Conservation (phyloP, 768 basidiomycete genomes). For the Cystobasidium ongulense region DNA sequence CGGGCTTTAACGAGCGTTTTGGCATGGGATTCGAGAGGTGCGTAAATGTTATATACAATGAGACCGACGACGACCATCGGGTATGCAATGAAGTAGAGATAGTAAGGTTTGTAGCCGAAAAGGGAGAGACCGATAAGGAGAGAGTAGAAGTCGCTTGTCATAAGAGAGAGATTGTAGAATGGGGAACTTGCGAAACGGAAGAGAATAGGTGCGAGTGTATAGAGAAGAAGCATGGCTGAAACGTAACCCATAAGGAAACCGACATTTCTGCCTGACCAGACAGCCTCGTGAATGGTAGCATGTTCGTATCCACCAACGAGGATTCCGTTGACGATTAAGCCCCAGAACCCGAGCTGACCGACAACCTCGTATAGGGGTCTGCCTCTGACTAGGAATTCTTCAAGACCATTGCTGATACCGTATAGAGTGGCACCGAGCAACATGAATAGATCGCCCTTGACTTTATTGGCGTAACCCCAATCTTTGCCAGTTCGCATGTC, state of each 20-base stretch:
- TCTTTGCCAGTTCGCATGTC: conserved; percentile 39
- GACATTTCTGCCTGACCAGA: conserved; percentile 38
- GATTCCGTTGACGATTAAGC: conserved; percentile 38
- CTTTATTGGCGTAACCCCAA: conserved; percentile 30
- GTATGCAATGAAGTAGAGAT: conserved; percentile 40
- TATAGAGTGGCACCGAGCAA: conserved; percentile 37
- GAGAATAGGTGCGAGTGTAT: conserved; percentile 37
- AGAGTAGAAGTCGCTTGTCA: conserved; percentile 37
- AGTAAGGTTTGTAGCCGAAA: conserved; percentile 39
- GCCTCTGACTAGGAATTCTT: conserved; percentile 40
- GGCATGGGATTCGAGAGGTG: conserved; percentile 32
- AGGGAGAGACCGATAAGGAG: conserved; percentile 32
- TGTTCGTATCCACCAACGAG: conserved; percentile 40
- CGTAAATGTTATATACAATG: conserved; percentile 37
- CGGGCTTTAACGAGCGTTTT: conserved; percentile 13
- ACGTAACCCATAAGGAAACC: conserved; percentile 39
- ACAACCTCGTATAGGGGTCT: conserved; percentile 42
- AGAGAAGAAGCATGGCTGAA: conserved; percentile 38
- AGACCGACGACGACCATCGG: conserved; percentile 39
- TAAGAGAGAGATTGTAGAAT: conserved; percentile 40
- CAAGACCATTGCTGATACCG: conserved; percentile 36
- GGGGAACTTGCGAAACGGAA: conserved; percentile 35
- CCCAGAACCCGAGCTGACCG: conserved; percentile 42
- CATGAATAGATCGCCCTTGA: conserved; percentile 38
- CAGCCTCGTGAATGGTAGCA: conserved; percentile 27